Conservation (phyloP, 2,329 filamentous ascomycete genomes). For the Apiospora kogelbergensis region DNA sequence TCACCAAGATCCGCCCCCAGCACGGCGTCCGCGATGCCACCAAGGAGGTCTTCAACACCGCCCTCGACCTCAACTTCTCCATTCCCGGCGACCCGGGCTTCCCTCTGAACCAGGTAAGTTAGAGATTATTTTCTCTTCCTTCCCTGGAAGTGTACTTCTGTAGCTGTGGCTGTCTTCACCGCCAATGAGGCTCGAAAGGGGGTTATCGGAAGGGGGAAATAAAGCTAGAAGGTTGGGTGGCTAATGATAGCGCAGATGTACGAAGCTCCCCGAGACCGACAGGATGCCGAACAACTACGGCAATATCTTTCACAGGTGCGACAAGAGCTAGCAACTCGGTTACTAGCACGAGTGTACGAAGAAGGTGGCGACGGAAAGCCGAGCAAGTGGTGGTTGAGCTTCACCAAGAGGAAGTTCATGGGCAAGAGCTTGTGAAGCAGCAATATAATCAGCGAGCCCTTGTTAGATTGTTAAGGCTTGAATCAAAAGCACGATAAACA, state of each 20-base stretch:
- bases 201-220: not conserved
- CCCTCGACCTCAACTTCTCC: conserved; percentile 90
- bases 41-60: conserved; percentile 83
- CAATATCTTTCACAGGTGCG: conserved; percentile 91
- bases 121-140: not conserved
- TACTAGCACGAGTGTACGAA: conserved; percentile 85
- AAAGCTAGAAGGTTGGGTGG: not conserved
- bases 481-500: conserved; percentile 16
- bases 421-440: conserved; percentile 73
- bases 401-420: conserved; percentile 99
- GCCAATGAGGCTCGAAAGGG: not conserved
- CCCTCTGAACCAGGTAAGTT: conserved; percentile 79
- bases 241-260: conserved; percentile 64
- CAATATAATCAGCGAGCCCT: not conserved
- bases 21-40: conserved; percentile 60
- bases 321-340: conserved; percentile 81
- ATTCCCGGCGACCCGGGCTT: conserved; percentile 92
- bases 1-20: conserved; percentile 79
- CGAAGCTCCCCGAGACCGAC: conserved; percentile 80
- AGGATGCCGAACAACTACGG: conserved; percentile 84
- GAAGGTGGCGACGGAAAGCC: conserved; percentile 70
- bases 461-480: not conserved
- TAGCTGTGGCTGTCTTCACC: not conserved
- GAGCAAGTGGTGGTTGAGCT: conserved; percentile 96
- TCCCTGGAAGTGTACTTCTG: no score